These are phyloP conservation scores for Melampsora americana DNA, from an alignment of 1,284 basidiomycete genomes.

Conservation along the genomic window DNA sequence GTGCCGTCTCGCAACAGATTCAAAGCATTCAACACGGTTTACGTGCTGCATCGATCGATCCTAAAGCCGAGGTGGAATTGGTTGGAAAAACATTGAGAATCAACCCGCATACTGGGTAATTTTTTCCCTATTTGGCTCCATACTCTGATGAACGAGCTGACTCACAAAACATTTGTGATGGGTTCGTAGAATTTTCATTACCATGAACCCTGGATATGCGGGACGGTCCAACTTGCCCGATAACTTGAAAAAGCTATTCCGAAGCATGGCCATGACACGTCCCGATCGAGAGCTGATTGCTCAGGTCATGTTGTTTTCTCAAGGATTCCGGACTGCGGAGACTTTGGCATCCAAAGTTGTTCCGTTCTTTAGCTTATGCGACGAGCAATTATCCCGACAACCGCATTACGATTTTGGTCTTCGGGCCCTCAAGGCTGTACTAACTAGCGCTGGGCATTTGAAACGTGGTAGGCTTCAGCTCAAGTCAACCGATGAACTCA, in stretches of 20 bases:
- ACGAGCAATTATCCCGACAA: conserved; percentile 92
- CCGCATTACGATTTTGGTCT: conserved; percentile 99
- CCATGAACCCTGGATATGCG: conserved; percentile 95
- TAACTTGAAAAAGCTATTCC: conserved; percentile 87
- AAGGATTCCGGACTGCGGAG: conserved; percentile 97
- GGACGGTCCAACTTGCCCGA: conserved; percentile 95
- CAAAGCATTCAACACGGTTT: conserved; percentile 97
- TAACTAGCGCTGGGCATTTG: conserved; percentile 93
- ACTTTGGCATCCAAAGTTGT: conserved; percentile 94
- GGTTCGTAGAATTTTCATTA: conserved; percentile 78
- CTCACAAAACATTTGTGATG: too few relatives aligned
- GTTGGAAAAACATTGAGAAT: conserved; percentile 90
- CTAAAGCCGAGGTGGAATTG: conserved; percentile 86
- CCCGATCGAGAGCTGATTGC: conserved; percentile 98
- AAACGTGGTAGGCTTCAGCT: conserved; percentile 79
- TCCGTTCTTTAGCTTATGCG: conserved; percentile 97
- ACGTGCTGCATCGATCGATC: conserved; percentile 71
- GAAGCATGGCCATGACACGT: conserved; percentile 98
- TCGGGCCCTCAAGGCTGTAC: conserved; percentile 91
- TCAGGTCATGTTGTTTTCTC: conserved; percentile 98
- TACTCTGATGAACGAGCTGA: not conserved
- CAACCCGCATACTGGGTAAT: conserved; percentile 80
- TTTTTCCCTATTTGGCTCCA: conserved; percentile 47
- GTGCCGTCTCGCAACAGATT: conserved; percentile 97
- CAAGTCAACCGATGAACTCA: conserved; percentile 55